These are phyloP conservation scores for Solanum neorickii DNA, from an alignment of 257 asterid genomes.

Conservation along the genomic window DNA sequence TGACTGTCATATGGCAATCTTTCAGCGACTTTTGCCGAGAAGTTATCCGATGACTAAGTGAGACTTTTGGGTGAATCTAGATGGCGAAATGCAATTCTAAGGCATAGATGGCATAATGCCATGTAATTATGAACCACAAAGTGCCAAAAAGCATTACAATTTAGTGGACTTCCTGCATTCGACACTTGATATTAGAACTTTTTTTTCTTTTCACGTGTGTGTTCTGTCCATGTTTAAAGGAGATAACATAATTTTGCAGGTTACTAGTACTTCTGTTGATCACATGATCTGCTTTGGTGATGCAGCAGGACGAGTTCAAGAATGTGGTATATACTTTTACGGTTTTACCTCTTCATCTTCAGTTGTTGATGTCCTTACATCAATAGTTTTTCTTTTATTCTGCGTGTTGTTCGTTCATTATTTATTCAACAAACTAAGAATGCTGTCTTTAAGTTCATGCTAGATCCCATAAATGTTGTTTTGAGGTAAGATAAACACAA, in stretches of 20 bases:
- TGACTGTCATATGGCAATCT: neutral
- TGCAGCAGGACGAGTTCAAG: constrained; percentile 90
- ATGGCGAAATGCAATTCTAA: neutral
- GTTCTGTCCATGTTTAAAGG: neutral
- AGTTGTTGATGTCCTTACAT: neutral
- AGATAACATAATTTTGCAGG: constrained; percentile 32
- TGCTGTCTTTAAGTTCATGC: neutral
- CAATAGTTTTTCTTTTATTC: neutral
- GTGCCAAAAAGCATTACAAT: neutral
- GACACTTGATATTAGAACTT: neutral
- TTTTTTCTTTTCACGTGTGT: neutral
- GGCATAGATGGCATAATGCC: neutral
- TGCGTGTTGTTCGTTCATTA: neutral
- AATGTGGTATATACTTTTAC: constrained; percentile 41
- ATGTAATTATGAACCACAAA: neutral
- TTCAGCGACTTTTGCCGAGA: neutral
- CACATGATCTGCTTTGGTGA: constrained; percentile 89
- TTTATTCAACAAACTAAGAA: neutral
- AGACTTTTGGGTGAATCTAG: no score
- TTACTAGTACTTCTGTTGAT: constrained; percentile 61
- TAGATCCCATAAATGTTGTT: neutral
- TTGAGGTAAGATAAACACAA: neutral
- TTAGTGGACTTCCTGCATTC: neutral
- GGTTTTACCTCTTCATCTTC: neutral
- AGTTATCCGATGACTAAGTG: neutral